These are phyloP conservation scores for Monilinia fructigena DNA, from an alignment of 2,329 filamentous ascomycete genomes.

Conservation along the genomic window DNA sequence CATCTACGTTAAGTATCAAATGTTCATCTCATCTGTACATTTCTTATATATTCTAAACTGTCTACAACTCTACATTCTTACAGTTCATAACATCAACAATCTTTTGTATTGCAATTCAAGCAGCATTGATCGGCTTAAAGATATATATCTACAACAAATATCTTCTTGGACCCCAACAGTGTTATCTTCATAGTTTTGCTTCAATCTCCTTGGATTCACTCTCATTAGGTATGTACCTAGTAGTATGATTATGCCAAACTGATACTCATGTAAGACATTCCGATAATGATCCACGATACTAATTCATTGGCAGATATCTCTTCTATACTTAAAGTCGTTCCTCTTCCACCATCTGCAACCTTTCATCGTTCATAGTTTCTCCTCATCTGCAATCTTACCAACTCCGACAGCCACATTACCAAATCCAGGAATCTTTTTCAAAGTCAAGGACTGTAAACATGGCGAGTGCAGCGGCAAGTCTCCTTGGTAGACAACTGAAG, in stretches of 20 bases:
- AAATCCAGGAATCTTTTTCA: neutral
- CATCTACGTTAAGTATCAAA: too few species aligned
- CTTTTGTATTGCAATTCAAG: neutral
- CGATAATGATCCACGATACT: neutral
- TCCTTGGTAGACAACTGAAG: slow-evolving; percentile 84
- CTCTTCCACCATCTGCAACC: neutral
- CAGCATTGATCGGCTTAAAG: neutral
- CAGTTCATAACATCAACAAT: neutral
- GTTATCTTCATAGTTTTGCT: neutral
- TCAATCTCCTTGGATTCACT: neutral
- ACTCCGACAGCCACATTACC: neutral
- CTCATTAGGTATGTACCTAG: slow-evolving; percentile 3
- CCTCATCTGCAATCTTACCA: neutral
- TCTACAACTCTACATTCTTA: neutral
- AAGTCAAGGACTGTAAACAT: neutral
- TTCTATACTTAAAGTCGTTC: neutral
- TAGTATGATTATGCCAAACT: neutral
- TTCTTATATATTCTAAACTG: too few species aligned
- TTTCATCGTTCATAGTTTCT: neutral
- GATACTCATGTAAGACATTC: neutral
- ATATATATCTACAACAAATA: neutral
- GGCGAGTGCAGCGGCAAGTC: slow-evolving; percentile 54
- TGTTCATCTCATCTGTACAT: too few species aligned
- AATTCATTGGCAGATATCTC: neutral
- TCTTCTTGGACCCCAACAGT: neutral